These are phyloP conservation scores for Arthroderma sp. DNA, from an alignment of 2,329 filamentous ascomycete species.

Conservation along the genomic window DNA sequence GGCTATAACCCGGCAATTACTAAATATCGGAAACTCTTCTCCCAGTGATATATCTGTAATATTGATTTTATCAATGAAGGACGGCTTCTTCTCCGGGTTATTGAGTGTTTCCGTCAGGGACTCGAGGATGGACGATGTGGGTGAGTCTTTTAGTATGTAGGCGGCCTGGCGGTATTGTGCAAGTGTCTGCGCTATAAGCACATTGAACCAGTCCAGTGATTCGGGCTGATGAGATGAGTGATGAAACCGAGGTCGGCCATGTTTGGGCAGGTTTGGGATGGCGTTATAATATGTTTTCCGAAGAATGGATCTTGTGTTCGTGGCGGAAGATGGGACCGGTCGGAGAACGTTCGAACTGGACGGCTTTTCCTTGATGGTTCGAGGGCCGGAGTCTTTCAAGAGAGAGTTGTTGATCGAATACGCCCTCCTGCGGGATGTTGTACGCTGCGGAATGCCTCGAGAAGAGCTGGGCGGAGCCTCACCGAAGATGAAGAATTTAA, in stretches of 20 bases:
- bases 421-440: constrained; percentile 64
- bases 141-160: constrained; percentile 60
- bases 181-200: constrained; percentile 89
- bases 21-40: constrained; percentile 97
- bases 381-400: constrained; percentile 31
- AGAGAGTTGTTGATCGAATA: constrained; percentile 42
- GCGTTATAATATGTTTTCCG: constrained; percentile 92
- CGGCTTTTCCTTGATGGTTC: constrained; percentile 30
- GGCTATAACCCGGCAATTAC: constrained; percentile 90
- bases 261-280: constrained; percentile 29
- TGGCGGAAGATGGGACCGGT: constrained; percentile 62
- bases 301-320: constrained; percentile 66
- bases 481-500: constrained; percentile 99
- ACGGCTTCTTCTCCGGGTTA: constrained; percentile 69
- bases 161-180: constrained; percentile 90
- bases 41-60: constrained; percentile 89
- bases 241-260: constrained; percentile 29
- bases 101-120: constrained; percentile 79
- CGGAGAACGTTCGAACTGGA: constrained; percentile 55
- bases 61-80: constrained; percentile 84
- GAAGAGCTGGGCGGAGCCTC: constrained; percentile 76
- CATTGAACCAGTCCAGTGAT: constrained; percentile 97
- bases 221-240: constrained; percentile 83
- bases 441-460: constrained; percentile 61
- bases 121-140: constrained; percentile 52